Base-by-base conservation (phyloP, 2,329 filamentous ascomycete species). In the Penicillium olsonii region DNA sequence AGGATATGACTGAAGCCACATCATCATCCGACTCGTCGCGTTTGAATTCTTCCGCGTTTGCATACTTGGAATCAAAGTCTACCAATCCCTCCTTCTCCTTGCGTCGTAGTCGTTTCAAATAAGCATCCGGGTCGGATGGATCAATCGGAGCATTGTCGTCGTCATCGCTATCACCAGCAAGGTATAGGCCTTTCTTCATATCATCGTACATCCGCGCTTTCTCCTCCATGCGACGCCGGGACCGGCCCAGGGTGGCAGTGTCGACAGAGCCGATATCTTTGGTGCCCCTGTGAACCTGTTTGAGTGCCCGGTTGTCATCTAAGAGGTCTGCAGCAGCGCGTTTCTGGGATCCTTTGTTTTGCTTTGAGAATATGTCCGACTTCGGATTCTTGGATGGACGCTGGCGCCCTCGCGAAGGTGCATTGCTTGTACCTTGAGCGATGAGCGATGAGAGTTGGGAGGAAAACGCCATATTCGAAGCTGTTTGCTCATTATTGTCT, bases 51-150 rank as follows among this genome's bases (percentile, higher is more conserved):
- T 84, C 76, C 19, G 76, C 75, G 65, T 95, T 89, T 0, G 87
- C 90, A 92, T 94, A 97, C 74, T 97, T 99, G 53, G 87, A 81
- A 71, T 97, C 94, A 70, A 99, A 99, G 73, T 99, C 92, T 2
- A 99, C 87, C 20, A 95, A 81, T 19, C 82, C 71, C 45, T 72
- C 68, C 29, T 59, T 65, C 48, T 72, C 69, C 80, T 59, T 85
- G 83, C 35, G 82, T 75, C 60, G 83, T 76, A 65, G 86, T 82
- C 57, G 88, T 82, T 35, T 77, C 54, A 69, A 46, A 47, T 80
- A 80, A 14, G 68, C 66, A 20, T 71, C 69, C 27, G 43, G 43
- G 5, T 40, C 27, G 3, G 48, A 41, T 15, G 34, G 34, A 19
- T 61, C 59, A 14, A 60, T 53, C 8, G 48, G 47, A 45, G 53